A percentile compares a stretch with the other conserved stretches of the same genome.
Conservation (phyloP, 108 stramenopile species). For the Mediolabrus comicus region DNA sequence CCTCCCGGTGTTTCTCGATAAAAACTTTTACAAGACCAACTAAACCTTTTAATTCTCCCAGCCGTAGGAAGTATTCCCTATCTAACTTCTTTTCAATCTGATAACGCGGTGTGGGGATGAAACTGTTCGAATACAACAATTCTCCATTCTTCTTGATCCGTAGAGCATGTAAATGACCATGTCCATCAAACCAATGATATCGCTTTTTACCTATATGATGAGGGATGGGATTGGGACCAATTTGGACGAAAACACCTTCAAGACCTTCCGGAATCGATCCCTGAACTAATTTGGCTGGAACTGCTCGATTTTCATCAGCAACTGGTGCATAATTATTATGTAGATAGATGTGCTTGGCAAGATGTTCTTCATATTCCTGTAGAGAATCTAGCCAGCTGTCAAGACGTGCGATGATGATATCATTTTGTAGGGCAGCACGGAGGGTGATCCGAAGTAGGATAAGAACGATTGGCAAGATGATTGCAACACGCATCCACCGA, state of each 20-base stretch:
- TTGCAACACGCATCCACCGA: no score
- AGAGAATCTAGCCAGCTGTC: no score
- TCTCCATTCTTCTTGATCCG: not conserved
- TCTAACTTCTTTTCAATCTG: not conserved
- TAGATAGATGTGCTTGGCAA: not conserved
- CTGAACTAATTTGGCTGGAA: not conserved
- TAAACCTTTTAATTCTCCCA: not conserved
- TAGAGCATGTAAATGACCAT: not conserved
- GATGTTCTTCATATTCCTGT: no score
- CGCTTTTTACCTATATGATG: not conserved
- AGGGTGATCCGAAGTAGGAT: no score
- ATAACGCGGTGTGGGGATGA: constrained; percentile 1
- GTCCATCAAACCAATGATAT: constrained; percentile 12
- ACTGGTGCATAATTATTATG: constrained; percentile 3
- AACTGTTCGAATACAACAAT: not conserved
- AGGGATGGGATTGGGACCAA: constrained; percentile 5
- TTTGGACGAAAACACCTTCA: not conserved
- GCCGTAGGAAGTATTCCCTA: not conserved
- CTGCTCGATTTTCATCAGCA: not conserved
- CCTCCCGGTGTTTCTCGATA: not conserved
- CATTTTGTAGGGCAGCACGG: no score
- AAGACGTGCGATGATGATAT: no score
- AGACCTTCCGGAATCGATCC: not conserved
- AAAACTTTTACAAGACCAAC: constrained; percentile 1
- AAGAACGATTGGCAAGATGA: no score